phyloP scores from a whole-genome alignment of 1,284 basidiomycete genomes.

The Papiliotrema nemorosa region DNA sequence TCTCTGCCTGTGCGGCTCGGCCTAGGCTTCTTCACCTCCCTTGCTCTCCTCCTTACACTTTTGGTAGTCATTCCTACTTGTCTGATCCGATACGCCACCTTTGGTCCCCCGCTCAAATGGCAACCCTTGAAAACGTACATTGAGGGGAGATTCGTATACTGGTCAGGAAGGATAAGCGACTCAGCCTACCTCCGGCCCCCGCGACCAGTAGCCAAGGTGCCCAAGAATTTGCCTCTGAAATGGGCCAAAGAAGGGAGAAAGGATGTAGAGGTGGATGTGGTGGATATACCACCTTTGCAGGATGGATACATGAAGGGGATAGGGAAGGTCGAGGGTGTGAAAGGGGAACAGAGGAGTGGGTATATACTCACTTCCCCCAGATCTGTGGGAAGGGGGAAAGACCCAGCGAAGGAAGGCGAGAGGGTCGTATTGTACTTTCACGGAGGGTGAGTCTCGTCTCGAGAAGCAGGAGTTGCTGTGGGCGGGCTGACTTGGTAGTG shows the following conservation, averaged over 20 bases:
- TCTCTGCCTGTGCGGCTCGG: background rate
- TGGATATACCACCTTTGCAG: slow-evolving; percentile 6
- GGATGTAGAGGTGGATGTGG: slow-evolving; percentile 6
- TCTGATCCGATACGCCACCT: background rate
- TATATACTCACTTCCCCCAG: slow-evolving; percentile 20
- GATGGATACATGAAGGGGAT: slow-evolving; percentile 8
- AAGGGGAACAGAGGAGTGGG: slow-evolving; percentile 7
- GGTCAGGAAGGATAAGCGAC: slow-evolving; percentile 1
- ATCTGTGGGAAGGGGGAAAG: background rate
- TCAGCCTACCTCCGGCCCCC: background rate
- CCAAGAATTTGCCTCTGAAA: slow-evolving; percentile 4
- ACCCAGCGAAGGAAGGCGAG: slow-evolving; percentile 14
- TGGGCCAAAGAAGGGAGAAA: slow-evolving; percentile 6
- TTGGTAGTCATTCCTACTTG: background rate
- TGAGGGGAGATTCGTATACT: slow-evolving; percentile 3
- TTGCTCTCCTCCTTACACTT: background rate
- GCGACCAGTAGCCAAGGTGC: background rate
- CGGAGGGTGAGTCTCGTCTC: slow-evolving; percentile 23
- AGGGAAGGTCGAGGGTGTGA: slow-evolving; percentile 4
- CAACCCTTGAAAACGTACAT: slow-evolving; percentile 3
- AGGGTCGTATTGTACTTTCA: slow-evolving; percentile 31
- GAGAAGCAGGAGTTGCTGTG: background rate
- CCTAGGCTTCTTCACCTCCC: background rate
- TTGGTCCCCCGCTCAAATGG: slow-evolving; percentile 7
- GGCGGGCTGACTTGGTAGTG: background rate